phyloP scores from a whole-genome alignment of 106 monocot genomes.

The Apostasia ramifera region DNA sequence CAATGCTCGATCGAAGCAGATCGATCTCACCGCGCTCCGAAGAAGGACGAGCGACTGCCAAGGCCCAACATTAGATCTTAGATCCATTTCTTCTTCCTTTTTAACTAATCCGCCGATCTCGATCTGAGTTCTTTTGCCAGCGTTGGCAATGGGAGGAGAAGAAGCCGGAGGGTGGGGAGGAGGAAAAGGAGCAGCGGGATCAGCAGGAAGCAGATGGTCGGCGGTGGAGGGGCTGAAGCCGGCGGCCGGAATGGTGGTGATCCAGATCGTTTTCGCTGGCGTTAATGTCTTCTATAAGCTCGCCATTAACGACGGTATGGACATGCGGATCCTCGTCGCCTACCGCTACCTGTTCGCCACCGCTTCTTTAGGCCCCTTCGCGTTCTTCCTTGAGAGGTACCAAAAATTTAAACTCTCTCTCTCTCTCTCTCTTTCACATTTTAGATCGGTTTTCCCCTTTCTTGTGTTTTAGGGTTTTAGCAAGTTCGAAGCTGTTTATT shows the following conservation, averaged over 20 bases:
- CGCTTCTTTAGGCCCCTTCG: conserved; percentile 35
- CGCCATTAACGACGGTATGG: conserved; percentile 69
- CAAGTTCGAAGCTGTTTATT: neutral
- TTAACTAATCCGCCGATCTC: no score
- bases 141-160: no score
- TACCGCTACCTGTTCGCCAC: conserved; percentile 62
- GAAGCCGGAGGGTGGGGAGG: no score
- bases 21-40: no score
- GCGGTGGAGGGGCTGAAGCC: conserved; percentile 35
- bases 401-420: neutral
- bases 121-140: no score
- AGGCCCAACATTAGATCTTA: no score
- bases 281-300: conserved; percentile 68
- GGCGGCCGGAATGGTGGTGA: conserved; percentile 44
- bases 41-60: no score
- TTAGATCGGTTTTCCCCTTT: neutral
- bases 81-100: no score
- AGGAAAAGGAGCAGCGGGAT: neutral
- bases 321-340: conserved; percentile 43
- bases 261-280: conserved; percentile 45
- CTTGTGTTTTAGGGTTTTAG: neutral
- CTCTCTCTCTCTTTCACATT: no score
- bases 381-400: conserved; percentile 59
- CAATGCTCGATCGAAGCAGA: no score
- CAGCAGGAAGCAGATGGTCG: neutral